Evolutionary conservation across 2,329 filamentous ascomycete genomes (phyloP).

Genomic region (Aspergillus alliaceus): DNA sequence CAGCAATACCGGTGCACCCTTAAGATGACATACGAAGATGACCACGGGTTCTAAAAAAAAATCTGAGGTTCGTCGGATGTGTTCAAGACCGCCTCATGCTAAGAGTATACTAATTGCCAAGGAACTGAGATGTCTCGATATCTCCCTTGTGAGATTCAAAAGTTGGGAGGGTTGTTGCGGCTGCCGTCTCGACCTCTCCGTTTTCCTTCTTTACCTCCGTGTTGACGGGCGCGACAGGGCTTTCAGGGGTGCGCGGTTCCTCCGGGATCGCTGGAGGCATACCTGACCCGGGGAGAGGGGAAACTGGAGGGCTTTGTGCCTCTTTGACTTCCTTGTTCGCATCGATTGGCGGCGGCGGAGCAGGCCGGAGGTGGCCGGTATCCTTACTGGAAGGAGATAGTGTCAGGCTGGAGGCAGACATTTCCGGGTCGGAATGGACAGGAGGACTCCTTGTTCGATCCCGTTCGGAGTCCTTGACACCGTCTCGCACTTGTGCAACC

Average conservation of each 20-base stretch:
- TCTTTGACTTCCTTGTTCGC: constrained; percentile 24
- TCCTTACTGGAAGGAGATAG: constrained; percentile 33
- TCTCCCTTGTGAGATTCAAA: constrained; percentile 10
- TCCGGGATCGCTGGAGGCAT: constrained; percentile 36
- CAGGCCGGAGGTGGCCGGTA: constrained; percentile 19
- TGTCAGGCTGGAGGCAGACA: constrained; percentile 32
- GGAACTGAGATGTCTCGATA: constrained; percentile 8
- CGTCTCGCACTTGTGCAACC: constrained; percentile 54
- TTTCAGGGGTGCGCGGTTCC: constrained; percentile 32
- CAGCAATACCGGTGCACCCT: neutral
- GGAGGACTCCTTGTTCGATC: constrained; percentile 53
- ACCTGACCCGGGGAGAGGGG: constrained; percentile 30
- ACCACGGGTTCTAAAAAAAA: neutral
- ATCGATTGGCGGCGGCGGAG: constrained; percentile 25
- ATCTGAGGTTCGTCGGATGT: neutral
- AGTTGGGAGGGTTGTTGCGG: neutral
- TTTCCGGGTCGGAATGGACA: constrained; percentile 38
- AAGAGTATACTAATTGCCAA: constrained; percentile 4
- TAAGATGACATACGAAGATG: neutral
- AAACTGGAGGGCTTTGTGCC: constrained; percentile 25
- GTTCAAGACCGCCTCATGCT: neutral
- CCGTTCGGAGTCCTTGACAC: constrained; percentile 56
- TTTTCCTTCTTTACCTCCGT: constrained; percentile 9
- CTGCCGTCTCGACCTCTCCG: neutral
- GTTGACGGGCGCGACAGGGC: constrained; percentile 8